Conservation (phyloP, 2,329 filamentous ascomycete genomes). For the Zymoseptoria ardabiliae region DNA sequence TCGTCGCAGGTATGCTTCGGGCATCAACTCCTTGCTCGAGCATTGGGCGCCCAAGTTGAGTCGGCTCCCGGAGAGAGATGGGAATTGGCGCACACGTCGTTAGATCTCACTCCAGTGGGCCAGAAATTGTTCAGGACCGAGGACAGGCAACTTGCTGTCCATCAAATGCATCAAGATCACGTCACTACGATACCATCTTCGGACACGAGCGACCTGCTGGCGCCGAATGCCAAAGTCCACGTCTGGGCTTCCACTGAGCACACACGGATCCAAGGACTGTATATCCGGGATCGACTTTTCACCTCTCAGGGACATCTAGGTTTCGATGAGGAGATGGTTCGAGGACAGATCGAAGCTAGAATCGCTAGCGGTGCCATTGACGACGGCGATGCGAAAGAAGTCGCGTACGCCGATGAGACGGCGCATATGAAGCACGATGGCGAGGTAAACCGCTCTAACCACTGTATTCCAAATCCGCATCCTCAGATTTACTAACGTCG, state of each 20-base stretch:
- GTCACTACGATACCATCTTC: conserved; percentile 31
- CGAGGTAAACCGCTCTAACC: no score
- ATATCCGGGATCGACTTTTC: conserved; percentile 40
- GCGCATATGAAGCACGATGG: conserved; percentile 36
- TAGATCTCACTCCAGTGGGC: conserved; percentile 35
- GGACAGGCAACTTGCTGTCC: conserved; percentile 32
- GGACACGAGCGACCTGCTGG: conserved; percentile 30
- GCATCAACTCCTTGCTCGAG: conserved; percentile 41
- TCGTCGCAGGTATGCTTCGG: conserved; percentile 37
- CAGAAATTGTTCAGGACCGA: conserved; percentile 35
- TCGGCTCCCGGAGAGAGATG: conserved; percentile 36
- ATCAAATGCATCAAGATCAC: conserved; percentile 44
- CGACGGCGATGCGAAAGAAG: conserved; percentile 32
- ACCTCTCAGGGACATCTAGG: conserved; percentile 43
- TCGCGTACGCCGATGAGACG: conserved; percentile 32
- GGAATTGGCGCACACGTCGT: conserved; percentile 40
- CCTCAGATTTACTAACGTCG: neutral
- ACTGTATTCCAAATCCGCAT: no score
- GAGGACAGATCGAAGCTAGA: conserved; percentile 38
- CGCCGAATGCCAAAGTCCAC: conserved; percentile 37
- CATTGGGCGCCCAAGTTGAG: conserved; percentile 35
- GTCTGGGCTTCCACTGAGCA: conserved; percentile 43
- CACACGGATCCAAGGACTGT: conserved; percentile 40
- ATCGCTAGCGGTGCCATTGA: conserved; percentile 38
- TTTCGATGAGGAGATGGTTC: conserved; percentile 42